Evolutionary conservation across 805 yeast species (phyloP).

Genomic region (Hanseniaspora nectarophila): DNA sequence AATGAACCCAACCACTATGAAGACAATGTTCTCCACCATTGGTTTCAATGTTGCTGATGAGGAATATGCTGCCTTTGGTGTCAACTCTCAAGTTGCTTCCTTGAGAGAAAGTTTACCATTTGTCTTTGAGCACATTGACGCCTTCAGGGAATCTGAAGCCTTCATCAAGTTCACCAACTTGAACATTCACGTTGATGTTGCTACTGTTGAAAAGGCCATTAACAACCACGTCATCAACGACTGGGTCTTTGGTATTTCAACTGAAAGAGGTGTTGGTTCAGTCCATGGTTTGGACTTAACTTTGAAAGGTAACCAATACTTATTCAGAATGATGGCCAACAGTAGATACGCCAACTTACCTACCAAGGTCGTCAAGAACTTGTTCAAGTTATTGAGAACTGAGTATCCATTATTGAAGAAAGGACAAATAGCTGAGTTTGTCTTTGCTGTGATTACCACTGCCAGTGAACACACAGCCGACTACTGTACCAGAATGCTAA

Average conservation of each 20-base stretch:
- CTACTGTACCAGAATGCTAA: neutral
- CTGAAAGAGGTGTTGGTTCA: neutral
- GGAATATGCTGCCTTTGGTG: neutral
- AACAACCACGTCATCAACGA: neutral
- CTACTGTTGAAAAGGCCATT: neutral
- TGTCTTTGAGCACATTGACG: slow-evolving; percentile 6
- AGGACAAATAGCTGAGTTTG: slow-evolving; percentile 1
- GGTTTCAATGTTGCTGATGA: slow-evolving; percentile 2
- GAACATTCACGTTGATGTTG: slow-evolving; percentile 1
- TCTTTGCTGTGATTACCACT: neutral
- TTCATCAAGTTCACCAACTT: neutral
- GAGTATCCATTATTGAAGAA: neutral
- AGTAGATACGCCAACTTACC: slow-evolving; percentile 7
- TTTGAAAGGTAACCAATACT: neutral
- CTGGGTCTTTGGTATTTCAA: neutral
- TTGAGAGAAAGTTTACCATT: neutral
- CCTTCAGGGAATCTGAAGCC: neutral
- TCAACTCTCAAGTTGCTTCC: neutral
- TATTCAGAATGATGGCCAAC: slow-evolving; percentile 8
- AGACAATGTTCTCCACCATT: neutral
- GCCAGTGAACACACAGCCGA: neutral
- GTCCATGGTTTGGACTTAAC: neutral
- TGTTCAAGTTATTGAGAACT: neutral
- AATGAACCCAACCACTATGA: neutral
- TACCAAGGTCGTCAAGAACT: neutral